Conservation (phyloP, 371 early-diverging fungal genomes). For the Mucor mucedo region DNA sequence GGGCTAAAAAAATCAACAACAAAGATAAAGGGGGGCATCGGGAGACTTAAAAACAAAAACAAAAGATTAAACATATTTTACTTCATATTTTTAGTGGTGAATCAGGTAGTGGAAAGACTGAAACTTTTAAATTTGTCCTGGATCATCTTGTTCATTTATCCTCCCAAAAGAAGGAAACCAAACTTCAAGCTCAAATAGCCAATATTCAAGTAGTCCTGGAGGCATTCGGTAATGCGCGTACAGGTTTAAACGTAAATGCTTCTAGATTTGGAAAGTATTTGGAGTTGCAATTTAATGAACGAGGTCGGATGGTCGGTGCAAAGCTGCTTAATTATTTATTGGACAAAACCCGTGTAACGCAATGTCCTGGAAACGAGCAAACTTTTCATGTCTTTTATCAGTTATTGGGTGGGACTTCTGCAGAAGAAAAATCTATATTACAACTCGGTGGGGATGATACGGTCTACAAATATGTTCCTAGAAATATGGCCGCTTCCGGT, state of each 20-base stretch:
- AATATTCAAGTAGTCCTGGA: constrained; percentile 78
- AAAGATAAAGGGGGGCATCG: background rate
- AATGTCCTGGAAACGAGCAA: constrained; percentile 65
- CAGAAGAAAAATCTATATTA: constrained; percentile 46
- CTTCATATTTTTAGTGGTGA: constrained; percentile 71
- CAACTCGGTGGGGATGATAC: constrained; percentile 34
- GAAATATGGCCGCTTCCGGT: constrained; percentile 24
- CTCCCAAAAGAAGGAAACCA: constrained; percentile 82
- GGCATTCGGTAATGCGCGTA: constrained; percentile 86
- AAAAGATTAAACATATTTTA: background rate
- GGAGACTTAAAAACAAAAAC: background rate
- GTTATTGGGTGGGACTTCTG: constrained; percentile 60
- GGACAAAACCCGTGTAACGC: constrained; percentile 81
- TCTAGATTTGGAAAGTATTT: constrained; percentile 91
- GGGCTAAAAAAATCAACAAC: constrained; percentile 57
- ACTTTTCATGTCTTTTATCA: constrained; percentile 96
- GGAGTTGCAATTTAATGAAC: constrained; percentile 90
- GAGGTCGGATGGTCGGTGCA: constrained; percentile 86
- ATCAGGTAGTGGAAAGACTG: constrained; percentile 90
- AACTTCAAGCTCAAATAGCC: constrained; percentile 75
- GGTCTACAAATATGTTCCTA: constrained; percentile 41
- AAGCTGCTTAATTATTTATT: constrained; percentile 92
- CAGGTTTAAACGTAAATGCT: constrained; percentile 63
- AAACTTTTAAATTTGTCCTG: constrained; percentile 63
- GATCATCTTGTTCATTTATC: constrained; percentile 75